phyloP scores from a whole-genome alignment of 2,329 filamentous ascomycete species.

The Chrysoporthe cubensis region DNA sequence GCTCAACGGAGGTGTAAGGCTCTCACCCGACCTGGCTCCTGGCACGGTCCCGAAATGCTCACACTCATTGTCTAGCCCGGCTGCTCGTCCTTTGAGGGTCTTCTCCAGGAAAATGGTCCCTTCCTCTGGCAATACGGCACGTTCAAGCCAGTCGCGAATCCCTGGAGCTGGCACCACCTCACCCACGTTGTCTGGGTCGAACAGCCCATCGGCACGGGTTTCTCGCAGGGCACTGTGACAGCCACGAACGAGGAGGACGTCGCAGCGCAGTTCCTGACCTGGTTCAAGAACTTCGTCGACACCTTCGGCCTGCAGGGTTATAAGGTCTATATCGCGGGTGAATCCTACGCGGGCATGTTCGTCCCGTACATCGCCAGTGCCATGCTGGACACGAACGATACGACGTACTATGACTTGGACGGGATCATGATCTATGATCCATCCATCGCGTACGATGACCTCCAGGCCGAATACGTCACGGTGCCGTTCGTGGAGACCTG shows the following conservation, averaged over 20 bases:
- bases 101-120: constrained; percentile 78
- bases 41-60: neutral
- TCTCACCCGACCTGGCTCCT: too few species aligned
- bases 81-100: constrained; percentile 66
- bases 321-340: constrained; percentile 75
- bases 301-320: constrained; percentile 69
- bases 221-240: constrained; percentile 65
- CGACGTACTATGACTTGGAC: constrained; percentile 67
- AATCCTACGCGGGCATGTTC: constrained; percentile 71
- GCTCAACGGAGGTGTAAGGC: constrained; percentile 57
- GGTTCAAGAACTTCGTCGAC: constrained; percentile 78
- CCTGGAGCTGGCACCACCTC: constrained; percentile 74
- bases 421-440: constrained; percentile 77
- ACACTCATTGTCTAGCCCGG: constrained; percentile 49
- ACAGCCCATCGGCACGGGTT: constrained; percentile 70
- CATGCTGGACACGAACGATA: constrained; percentile 71
- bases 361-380: constrained; percentile 74
- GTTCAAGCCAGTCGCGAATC: constrained; percentile 64
- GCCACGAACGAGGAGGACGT: constrained; percentile 70
- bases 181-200: constrained; percentile 80
- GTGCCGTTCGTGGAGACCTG: constrained; percentile 64
- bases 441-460: constrained; percentile 55
- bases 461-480: constrained; percentile 52
- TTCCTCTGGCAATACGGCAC: constrained; percentile 75
- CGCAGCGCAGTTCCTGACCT: constrained; percentile 73